phyloP scores from a whole-genome alignment of 1,284 basidiomycete species.

The Leccinum variabile region DNA sequence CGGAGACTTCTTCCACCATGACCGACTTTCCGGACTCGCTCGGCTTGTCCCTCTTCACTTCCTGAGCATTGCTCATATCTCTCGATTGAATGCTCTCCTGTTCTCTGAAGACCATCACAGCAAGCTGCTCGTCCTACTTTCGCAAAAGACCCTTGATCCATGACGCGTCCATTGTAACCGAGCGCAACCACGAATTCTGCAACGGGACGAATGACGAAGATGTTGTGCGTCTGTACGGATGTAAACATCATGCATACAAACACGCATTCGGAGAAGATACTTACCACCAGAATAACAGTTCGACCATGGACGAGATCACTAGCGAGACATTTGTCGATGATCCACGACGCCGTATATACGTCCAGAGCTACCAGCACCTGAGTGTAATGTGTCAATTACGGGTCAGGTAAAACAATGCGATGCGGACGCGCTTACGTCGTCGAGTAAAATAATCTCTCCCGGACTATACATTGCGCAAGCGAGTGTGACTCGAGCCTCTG shows the following conservation, averaged over 20 bases:
- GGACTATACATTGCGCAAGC: no score
- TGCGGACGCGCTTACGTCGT: not conserved
- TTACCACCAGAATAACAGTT: constrained; percentile 3
- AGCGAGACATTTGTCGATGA: not conserved
- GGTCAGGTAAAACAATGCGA: not conserved
- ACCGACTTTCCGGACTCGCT: not conserved
- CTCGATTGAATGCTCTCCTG: not conserved
- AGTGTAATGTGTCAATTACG: not conserved
- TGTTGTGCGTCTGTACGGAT: not conserved
- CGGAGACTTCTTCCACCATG: not conserved
- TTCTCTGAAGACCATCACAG: not conserved
- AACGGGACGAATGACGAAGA: not conserved
- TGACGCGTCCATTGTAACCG: not conserved
- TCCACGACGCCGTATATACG: constrained; percentile 1
- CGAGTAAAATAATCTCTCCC: no score
- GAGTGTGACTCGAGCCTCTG: no score
- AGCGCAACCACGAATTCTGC: not conserved
- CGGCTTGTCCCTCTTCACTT: not conserved
- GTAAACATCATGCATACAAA: not conserved
- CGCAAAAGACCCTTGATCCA: not conserved
- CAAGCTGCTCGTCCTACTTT: not conserved
- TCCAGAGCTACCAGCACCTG: constrained; percentile 1
- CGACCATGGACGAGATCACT: not conserved
- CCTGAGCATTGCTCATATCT: not conserved
- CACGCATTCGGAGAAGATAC: not conserved